These are phyloP conservation scores for Umbelopsis vinacea DNA, from an alignment of 192 early-diverging fungal genomes.

Conservation along the genomic window DNA sequence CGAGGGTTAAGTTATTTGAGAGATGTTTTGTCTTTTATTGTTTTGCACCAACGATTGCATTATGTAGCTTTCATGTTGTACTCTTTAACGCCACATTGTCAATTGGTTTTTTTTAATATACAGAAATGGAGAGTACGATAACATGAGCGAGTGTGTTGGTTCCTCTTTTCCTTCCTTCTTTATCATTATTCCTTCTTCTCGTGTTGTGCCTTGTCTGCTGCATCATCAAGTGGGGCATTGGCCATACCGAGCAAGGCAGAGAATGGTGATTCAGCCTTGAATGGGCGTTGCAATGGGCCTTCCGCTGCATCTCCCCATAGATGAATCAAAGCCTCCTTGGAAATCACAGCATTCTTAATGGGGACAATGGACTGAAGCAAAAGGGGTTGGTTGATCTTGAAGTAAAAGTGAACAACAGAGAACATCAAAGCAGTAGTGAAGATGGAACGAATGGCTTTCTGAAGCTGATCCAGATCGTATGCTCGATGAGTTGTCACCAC, in stretches of 20 bases:
- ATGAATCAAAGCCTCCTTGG: constrained; percentile 81
- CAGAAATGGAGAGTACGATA: too few species aligned
- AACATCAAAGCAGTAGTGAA: constrained; percentile 75
- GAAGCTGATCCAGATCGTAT: constrained; percentile 76
- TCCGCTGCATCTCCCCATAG: constrained; percentile 77
- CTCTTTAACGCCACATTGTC: too few species aligned
- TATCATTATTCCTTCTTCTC: neutral
- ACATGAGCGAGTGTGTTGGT: too few species aligned
- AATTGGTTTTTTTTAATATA: too few species aligned
- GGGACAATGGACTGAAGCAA: constrained; percentile 87
- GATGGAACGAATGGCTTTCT: constrained; percentile 72
- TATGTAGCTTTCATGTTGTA: too few species aligned
- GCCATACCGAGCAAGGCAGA: constrained; percentile 48
- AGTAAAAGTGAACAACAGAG: constrained; percentile 85
- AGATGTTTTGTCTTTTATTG: too few species aligned
- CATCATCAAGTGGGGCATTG: constrained; percentile 3
- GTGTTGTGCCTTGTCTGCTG: neutral
- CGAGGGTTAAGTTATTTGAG: too few species aligned
- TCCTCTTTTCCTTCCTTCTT: neutral
- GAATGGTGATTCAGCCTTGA: constrained; percentile 79
- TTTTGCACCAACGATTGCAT: too few species aligned
- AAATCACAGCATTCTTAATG: constrained; percentile 68
- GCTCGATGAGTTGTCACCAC: constrained; percentile 19
- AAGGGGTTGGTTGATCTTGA: constrained; percentile 86
- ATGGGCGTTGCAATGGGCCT: constrained; percentile 83